Evolutionary conservation across 805 yeast species (phyloP).

Genomic region (Saturnispora zaruensis): DNA sequence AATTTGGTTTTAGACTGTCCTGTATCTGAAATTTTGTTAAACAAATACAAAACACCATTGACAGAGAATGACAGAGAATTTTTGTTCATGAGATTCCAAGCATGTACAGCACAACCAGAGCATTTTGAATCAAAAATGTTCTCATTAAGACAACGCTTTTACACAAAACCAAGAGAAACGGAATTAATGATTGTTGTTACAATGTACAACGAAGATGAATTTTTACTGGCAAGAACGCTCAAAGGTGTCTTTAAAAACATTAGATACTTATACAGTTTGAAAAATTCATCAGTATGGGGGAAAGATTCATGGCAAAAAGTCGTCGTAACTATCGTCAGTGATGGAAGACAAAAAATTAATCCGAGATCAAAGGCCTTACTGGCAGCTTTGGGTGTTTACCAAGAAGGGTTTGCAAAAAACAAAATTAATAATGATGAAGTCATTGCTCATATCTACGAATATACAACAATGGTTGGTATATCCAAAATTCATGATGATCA

Average conservation of each 20-base stretch:
- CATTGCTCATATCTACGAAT: slow-evolving; percentile 83
- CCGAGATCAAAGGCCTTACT: slow-evolving; percentile 71
- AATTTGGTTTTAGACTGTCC: slow-evolving; percentile 85
- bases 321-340: slow-evolving; percentile 82
- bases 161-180: slow-evolving; percentile 68
- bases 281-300: slow-evolving; percentile 78
- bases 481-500: slow-evolving; percentile 47
- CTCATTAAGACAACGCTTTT: slow-evolving; percentile 76
- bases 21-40: slow-evolving; percentile 59
- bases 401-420: slow-evolving; percentile 92
- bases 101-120: slow-evolving; percentile 86
- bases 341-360: slow-evolving; percentile 81
- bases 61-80: slow-evolving; percentile 49
- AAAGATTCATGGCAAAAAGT: slow-evolving; percentile 90
- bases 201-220: slow-evolving; percentile 84
- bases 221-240: slow-evolving; percentile 72
- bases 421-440: slow-evolving; percentile 78
- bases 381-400: slow-evolving; percentile 84
- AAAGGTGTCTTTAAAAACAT: slow-evolving; percentile 89
- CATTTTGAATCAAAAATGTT: slow-evolving; percentile 55
- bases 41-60: slow-evolving; percentile 39
- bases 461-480: slow-evolving; percentile 86
- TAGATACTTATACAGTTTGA: slow-evolving; percentile 57
- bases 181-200: slow-evolving; percentile 83
- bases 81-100: slow-evolving; percentile 85